Evolutionary conservation across 2,329 filamentous ascomycete genomes (phyloP), one percentile per base, ranked within the genome.

Genomic region (Didymella glomerata): DNA sequence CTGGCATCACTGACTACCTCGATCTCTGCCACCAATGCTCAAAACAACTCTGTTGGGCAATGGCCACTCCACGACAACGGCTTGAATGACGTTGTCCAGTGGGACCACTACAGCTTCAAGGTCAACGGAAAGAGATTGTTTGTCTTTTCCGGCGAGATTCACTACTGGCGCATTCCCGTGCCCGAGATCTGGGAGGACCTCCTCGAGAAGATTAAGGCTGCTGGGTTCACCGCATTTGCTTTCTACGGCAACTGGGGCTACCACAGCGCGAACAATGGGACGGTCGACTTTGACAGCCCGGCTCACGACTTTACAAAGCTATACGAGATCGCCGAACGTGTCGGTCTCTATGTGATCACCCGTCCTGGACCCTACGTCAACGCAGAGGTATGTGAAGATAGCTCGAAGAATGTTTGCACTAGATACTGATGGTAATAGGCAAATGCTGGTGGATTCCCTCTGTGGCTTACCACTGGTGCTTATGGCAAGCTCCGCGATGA

Each of bases 351-450:
- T 62, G 79, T 85, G 38, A 81, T 86, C 27, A 80, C 83, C 1
- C 79, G 86, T 0, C 85, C 86, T 0, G 86, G 86, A 0, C 86
- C 86, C 0, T 89, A 89, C 56, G 82, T 87, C 57, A 89, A 89
- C 61, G 87, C 86, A 1, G 87, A 89, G 68, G 80, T 85, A n/a
- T 10, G 36, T 20, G 16, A 40, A 20, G 3, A 41, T 24, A 20
- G 28, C 6, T 25, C 5, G n/a, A 27, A 20, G 30, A 16, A 27
- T 27, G 22, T 13, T 32, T 14, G 30, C 10, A 16, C 24, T 27
- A 2, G n/a, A 13, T 18, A 7, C 10, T 27, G 24, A 20, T 11
- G 4, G 20, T 24, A 2, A 2, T 2, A 40, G 34, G 24, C 32
- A 3, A 87, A 84, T 61, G 85, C 83, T 1, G 87, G 87, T 30